phyloP scores from a whole-genome alignment of 1,284 basidiomycete genomes.

The Apiotrichum porosum region DNA sequence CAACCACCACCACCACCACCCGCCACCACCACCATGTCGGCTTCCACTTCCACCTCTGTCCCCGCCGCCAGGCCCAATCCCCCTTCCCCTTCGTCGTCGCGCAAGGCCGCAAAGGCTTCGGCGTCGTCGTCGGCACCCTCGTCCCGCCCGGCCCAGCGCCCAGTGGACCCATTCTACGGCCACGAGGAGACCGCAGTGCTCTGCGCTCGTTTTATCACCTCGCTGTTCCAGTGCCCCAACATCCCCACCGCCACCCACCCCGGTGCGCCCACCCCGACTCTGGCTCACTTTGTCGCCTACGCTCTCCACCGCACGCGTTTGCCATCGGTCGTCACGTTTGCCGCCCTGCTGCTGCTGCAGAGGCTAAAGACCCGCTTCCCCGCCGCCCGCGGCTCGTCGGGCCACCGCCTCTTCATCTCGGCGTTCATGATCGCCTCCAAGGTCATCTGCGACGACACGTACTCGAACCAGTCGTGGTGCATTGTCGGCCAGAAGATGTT shows the following conservation, averaged over 20 bases:
- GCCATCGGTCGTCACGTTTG: conserved; percentile 74
- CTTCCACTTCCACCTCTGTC: conserved; percentile 19
- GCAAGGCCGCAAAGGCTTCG: conserved; percentile 42
- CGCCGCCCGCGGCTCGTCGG: conserved; percentile 82
- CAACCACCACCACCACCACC: not conserved
- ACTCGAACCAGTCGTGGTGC: conserved; percentile 92
- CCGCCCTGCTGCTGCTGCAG: conserved; percentile 76
- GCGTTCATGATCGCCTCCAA: conserved; percentile 78
- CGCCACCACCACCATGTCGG: conserved; percentile 19
- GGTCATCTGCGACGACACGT: conserved; percentile 85
- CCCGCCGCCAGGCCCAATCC: conserved; percentile 35
- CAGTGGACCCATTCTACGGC: conserved; percentile 68
- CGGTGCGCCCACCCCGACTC: conserved; percentile 52
- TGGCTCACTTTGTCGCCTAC: conserved; percentile 82
- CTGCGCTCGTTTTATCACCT: conserved; percentile 63
- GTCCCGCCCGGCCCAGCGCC: conserved; percentile 27
- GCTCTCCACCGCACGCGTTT: conserved; percentile 83
- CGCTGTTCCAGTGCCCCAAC: conserved; percentile 49
- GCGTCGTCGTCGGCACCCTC: conserved; percentile 39
- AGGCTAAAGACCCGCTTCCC: conserved; percentile 87
- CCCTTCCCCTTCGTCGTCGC: conserved; percentile 38
- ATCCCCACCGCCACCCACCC: conserved; percentile 40
- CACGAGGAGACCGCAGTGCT: conserved; percentile 64
- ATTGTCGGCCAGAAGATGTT: conserved; percentile 92
- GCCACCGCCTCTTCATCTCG: conserved; percentile 84